These are phyloP conservation scores for Cutaneotrichosporon cutaneum DNA, from an alignment of 1,284 basidiomycete species.

Conservation along the genomic window DNA sequence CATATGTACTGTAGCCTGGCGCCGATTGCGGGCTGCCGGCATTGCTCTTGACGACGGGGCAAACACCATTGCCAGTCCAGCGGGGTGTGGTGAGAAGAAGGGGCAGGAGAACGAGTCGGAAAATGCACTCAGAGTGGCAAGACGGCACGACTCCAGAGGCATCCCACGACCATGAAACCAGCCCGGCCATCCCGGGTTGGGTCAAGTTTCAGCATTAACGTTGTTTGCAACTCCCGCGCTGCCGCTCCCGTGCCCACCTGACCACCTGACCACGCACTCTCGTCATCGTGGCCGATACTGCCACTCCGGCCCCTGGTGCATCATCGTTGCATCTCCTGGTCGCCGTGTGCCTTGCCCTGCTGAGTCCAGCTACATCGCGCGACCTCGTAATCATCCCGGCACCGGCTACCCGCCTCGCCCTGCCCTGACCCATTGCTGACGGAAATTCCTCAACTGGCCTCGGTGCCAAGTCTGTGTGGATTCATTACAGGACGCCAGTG, in stretches of 20 bases:
- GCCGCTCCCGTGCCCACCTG: not conserved
- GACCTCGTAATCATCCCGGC: no score
- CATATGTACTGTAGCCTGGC: not conserved
- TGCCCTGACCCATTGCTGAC: no score
- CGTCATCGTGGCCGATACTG: not conserved
- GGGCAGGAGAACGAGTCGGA: not conserved
- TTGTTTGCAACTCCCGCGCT: not conserved
- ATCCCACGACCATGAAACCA: not conserved
- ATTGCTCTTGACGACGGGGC: not conserved
- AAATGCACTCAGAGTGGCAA: not conserved
- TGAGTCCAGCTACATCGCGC: not conserved
- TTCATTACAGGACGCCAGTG: not conserved
- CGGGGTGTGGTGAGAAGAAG: not conserved
- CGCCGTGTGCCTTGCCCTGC: no score
- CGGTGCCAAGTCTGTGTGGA: no score
- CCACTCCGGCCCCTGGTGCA: not conserved
- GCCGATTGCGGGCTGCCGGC: not conserved
- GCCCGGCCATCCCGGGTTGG: not conserved
- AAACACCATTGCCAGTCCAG: not conserved
- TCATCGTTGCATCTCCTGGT: not conserved
- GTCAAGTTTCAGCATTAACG: not conserved
- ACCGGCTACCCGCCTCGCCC: no score
- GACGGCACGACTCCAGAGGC: not conserved
- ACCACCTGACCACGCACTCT: not conserved
- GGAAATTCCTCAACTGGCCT: no score